A percentile compares a stretch with the other conserved stretches of the same genome.
Conservation (phyloP, 2,329 filamentous ascomycete species). For the Nannizziopsis barbatae region DNA sequence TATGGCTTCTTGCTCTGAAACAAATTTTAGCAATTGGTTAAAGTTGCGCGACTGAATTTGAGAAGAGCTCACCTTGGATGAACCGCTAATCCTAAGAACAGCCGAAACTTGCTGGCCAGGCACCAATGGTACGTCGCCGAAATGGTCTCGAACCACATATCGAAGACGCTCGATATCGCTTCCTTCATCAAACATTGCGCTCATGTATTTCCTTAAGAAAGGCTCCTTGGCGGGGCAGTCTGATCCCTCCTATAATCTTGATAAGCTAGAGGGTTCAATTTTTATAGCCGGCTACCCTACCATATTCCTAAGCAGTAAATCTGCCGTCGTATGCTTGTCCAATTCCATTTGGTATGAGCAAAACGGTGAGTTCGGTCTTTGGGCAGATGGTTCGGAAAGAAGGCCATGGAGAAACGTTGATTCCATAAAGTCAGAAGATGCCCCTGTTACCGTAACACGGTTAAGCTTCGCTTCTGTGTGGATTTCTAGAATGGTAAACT, state of each 20-base stretch:
- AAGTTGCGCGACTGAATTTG: too few species aligned
- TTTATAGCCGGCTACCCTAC: not conserved
- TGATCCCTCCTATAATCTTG: not conserved
- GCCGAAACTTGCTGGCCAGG: conserved; percentile 4
- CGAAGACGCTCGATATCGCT: not conserved
- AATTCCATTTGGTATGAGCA: conserved; percentile 4
- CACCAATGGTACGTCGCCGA: not conserved
- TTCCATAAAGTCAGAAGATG: not conserved
- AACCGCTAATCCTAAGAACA: conserved; percentile 1
- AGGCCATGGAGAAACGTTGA: conserved; percentile 2
- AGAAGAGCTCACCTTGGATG: not conserved
- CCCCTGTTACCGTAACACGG: not conserved
- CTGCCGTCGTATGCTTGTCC: not conserved
- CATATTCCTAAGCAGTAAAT: conserved; percentile 4
- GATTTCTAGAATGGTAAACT: not conserved
- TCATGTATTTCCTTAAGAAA: not conserved
- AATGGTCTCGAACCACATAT: not conserved
- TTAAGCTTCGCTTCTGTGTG: not conserved
- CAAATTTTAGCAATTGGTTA: conserved; percentile 2
- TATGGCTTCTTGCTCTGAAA: conserved; percentile 34
- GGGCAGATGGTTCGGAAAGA: not conserved
- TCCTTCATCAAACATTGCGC: not conserved
- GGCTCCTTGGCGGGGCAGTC: conserved; percentile 2
- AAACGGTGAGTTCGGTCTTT: conserved; percentile 1
- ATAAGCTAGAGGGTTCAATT: not conserved